A percentile compares a stretch with the other conserved stretches of the same genome.
Conservation (phyloP, 306 rosid species). For the Malus sylvestris region DNA sequence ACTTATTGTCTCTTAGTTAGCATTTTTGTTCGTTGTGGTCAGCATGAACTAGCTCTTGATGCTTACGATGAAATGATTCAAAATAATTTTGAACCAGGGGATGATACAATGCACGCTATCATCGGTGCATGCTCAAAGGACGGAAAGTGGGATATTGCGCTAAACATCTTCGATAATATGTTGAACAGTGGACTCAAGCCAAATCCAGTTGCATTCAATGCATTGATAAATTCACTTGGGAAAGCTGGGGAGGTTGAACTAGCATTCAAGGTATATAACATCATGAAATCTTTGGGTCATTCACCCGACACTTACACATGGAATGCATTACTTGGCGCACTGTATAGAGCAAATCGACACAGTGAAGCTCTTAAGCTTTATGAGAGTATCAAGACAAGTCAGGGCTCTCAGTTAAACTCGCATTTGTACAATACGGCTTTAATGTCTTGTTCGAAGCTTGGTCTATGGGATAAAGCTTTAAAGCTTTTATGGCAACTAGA, state of each 20-base stretch:
- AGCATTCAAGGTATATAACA: constrained; percentile 47
- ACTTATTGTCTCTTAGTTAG: constrained; percentile 62
- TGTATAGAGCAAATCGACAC: constrained; percentile 45
- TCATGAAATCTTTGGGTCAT: constrained; percentile 50
- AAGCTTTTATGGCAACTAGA: constrained; percentile 86
- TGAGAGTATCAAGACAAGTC: constrained; percentile 40
- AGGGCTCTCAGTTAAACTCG: constrained; percentile 26
- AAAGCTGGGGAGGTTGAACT: constrained; percentile 59
- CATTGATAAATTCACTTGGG: constrained; percentile 67
- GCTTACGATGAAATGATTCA: constrained; percentile 72
- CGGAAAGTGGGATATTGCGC: constrained; percentile 68
- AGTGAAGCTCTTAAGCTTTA: constrained; percentile 57
- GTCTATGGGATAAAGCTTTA: constrained; percentile 65
- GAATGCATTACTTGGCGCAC: constrained; percentile 58
- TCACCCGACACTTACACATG: constrained; percentile 71
- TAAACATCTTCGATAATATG: constrained; percentile 49
- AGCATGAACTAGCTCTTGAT: constrained; percentile 68
- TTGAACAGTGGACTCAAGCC: constrained; percentile 49
- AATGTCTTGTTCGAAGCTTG: constrained; percentile 73
- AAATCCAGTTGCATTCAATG: constrained; percentile 57
- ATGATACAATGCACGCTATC: constrained; percentile 55
- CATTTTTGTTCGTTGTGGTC: constrained; percentile 51
- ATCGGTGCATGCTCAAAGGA: constrained; percentile 64
- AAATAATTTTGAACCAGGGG: constrained; percentile 49
- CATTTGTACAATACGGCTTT: constrained; percentile 66